A percentile compares a stretch with the other conserved stretches of the same genome.
phyloP scores from a whole-genome alignment of 2,329 filamentous ascomycete genomes.

The Aspergillus costaricaensis region DNA sequence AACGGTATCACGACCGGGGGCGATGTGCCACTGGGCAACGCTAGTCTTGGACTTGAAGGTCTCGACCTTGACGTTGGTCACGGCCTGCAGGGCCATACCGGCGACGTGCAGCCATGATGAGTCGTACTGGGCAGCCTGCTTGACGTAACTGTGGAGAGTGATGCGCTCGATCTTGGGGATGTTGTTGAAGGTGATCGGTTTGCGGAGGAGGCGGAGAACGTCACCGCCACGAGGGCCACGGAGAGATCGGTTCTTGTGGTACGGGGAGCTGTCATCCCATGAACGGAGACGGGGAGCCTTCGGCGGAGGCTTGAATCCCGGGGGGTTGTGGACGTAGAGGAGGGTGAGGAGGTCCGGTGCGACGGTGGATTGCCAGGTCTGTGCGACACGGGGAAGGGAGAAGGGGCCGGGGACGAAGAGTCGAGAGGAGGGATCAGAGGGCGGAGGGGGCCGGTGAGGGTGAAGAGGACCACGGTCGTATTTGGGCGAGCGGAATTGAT shows the following conservation, averaged over 20 bases:
- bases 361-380: conserved; percentile 86
- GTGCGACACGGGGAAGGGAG: conserved; percentile 78
- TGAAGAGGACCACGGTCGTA: conserved; percentile 93
- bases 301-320: conserved; percentile 65
- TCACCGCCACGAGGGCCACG: conserved; percentile 81
- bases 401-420: conserved; percentile 91
- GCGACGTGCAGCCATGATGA: conserved; percentile 77
- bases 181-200: conserved; percentile 73
- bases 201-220: conserved; percentile 51
- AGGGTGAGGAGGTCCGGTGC: conserved; percentile 86
- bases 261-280: conserved; percentile 90
- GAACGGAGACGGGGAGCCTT: conserved; percentile 69
- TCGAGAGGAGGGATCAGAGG: conserved; percentile 83
- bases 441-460: conserved; percentile 84
- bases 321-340: conserved; percentile 81
- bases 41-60: conserved; percentile 70
- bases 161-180: conserved; percentile 80
- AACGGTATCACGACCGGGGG: conserved; percentile 66
- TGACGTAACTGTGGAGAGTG: conserved; percentile 75
- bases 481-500: conserved; percentile 91
- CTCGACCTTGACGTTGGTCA: conserved; percentile 73
- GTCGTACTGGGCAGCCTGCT: conserved; percentile 67
- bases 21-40: conserved; percentile 74
- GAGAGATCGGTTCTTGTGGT: conserved; percentile 86
- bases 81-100: conserved; percentile 79